Evolutionary conservation across 2,329 filamentous ascomycete species (phyloP).

Genomic region (Thermothelomyces thermophilus): DNA sequence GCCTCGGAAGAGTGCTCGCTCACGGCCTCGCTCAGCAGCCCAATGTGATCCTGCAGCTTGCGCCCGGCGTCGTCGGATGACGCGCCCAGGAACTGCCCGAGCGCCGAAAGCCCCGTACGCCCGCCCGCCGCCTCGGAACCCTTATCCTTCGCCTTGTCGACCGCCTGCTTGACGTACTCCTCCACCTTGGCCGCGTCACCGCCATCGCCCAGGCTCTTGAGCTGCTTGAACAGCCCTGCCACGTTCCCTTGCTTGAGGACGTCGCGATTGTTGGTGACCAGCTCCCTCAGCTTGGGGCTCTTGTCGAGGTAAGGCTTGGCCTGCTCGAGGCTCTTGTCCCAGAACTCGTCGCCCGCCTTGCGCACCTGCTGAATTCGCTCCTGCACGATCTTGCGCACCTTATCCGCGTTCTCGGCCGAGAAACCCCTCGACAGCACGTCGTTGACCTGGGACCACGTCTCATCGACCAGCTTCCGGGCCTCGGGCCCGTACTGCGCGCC

Average conservation of each 20-base stretch:
- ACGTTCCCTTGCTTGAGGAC: conserved; percentile 61
- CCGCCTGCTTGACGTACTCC: conserved; percentile 52
- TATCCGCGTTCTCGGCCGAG: conserved; percentile 44
- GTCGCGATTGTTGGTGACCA: conserved; percentile 65
- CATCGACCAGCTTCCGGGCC: conserved; percentile 67
- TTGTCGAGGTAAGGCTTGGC: conserved; percentile 68
- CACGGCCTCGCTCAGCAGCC: conserved; percentile 57
- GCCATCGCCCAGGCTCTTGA: conserved; percentile 54
- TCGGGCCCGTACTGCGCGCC: conserved; percentile 66
- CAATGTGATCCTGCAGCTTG: conserved; percentile 59
- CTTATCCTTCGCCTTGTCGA: conserved; percentile 49
- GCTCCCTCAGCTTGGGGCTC: conserved; percentile 66
- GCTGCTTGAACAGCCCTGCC: conserved; percentile 55
- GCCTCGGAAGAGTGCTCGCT: conserved; percentile 64
- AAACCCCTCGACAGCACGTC: conserved; percentile 58
- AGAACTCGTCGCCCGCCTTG: conserved; percentile 64
- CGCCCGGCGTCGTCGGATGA: conserved; percentile 53
- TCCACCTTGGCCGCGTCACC: conserved; percentile 55
- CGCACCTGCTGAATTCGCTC: conserved; percentile 63
- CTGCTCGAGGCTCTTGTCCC: conserved; percentile 64
- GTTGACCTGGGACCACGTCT: conserved; percentile 61
- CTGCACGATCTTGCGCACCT: conserved; percentile 56
- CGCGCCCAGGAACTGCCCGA: conserved; percentile 56
- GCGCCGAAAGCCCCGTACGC: conserved; percentile 34
- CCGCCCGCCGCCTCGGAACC: conserved; percentile 27